Percentiles rank a stretch among this genome's conserved stretches.
Evolutionary conservation across 192 early-diverging fungal species (phyloP).

Genomic region (Hyaloraphidium curvatum): DNA sequence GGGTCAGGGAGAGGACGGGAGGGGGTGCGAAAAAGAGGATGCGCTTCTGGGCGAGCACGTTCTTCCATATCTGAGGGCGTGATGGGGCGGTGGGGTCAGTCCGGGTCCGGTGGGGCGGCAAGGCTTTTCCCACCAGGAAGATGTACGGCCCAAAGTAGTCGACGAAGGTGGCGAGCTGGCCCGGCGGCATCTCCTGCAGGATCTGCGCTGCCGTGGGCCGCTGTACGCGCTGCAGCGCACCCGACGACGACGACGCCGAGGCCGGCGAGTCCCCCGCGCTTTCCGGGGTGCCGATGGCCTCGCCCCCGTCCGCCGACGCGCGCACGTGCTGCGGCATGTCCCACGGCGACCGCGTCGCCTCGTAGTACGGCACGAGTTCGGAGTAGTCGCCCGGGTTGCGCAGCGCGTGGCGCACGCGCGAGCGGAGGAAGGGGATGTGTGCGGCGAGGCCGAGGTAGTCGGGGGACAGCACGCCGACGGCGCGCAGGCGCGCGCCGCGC

Average conservation of each 20-base stretch:
- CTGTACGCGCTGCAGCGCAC: too few species aligned
- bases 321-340: background rate
- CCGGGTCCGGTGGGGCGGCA: background rate
- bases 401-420: background rate
- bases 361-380: too few species aligned
- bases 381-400: background rate
- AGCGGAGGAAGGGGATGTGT: conserved; percentile 1
- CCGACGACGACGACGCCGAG: too few species aligned
- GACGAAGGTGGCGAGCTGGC: background rate
- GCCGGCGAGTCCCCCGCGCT: background rate
- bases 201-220: too few species aligned
- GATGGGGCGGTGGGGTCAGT: background rate
- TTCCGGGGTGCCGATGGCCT: background rate
- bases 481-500: conserved; percentile 3
- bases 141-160: background rate
- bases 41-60: background rate
- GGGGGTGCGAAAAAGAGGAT: background rate
- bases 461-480: background rate
- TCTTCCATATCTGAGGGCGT: background rate
- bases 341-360: background rate
- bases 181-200: background rate
- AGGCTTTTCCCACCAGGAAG: background rate
- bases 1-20: background rate
- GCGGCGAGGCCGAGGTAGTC: background rate
- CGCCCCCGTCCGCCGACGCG: background rate